A percentile compares a stretch with the other conserved stretches of the same genome.
These are phyloP conservation scores for Stemphylium vesicarium DNA, from an alignment of 2,329 filamentous ascomycete genomes.

Conservation along the genomic window DNA sequence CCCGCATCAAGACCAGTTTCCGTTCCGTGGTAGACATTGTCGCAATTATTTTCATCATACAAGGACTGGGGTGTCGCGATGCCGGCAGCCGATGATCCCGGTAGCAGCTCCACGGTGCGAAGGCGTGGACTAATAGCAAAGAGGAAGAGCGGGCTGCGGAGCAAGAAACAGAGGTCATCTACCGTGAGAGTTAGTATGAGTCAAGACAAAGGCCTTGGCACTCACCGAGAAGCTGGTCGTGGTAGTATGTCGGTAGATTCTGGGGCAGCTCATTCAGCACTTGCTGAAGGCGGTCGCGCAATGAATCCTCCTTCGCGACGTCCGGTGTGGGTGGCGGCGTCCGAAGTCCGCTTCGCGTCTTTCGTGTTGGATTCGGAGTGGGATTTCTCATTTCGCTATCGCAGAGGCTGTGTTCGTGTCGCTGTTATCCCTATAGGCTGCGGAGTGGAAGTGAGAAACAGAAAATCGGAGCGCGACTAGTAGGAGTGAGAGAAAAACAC, in stretches of 20 bases:
- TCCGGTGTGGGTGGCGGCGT: neutral
- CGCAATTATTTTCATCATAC: no score
- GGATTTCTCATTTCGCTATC: neutral
- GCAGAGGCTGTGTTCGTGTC: neutral
- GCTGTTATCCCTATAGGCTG: no score
- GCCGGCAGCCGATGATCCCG: neutral
- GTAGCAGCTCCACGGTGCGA: neutral
- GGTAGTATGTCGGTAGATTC: constrained; percentile 8
- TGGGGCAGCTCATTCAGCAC: constrained; percentile 9
- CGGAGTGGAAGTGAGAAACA: no score
- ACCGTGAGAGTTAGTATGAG: neutral
- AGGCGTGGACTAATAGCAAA: constrained; percentile 14
- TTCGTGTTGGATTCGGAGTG: neutral
- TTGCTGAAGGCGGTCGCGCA: constrained; percentile 8
- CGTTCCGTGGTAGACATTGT: neutral
- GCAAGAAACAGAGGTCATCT: constrained; percentile 17
- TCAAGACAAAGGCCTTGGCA: neutral
- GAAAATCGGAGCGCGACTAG: neutral
- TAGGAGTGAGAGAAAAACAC: neutral
- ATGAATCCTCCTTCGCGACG: neutral
- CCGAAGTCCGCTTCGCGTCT: neutral
- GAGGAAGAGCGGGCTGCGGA: constrained; percentile 14
- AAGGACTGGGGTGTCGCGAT: neutral
- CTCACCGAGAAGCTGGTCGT: constrained; percentile 11
- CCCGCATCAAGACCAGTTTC: neutral